phyloP scores from a whole-genome alignment of 306 rosid species.

The Glycine latifolia region DNA sequence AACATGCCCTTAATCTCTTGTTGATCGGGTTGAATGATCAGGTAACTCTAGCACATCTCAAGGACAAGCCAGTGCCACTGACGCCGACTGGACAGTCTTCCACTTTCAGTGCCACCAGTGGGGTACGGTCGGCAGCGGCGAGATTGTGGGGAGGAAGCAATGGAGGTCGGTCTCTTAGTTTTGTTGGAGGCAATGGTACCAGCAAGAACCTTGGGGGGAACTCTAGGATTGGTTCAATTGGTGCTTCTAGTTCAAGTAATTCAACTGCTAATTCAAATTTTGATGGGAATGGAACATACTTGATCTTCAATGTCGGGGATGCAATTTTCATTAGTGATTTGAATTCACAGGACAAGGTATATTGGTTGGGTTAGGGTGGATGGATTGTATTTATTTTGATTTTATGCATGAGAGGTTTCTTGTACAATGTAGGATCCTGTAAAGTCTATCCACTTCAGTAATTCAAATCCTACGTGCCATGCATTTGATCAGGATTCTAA shows the following conservation, averaged over 20 bases:
- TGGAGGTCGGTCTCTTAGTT: constrained; percentile 89
- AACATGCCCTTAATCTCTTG: background rate
- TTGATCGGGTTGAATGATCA: constrained; percentile 45
- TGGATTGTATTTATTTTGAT: constrained; percentile 26
- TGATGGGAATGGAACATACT: constrained; percentile 91
- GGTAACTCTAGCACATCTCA: constrained; percentile 85
- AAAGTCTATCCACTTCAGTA: constrained; percentile 93
- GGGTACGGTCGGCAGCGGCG: constrained; percentile 94
- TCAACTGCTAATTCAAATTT: constrained; percentile 72
- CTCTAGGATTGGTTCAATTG: constrained; percentile 81
- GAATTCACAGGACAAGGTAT: constrained; percentile 94
- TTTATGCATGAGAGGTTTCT: constrained; percentile 45
- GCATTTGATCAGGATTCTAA: constrained; percentile 90
- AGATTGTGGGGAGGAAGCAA: constrained; percentile 84
- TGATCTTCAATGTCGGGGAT: constrained; percentile 94
- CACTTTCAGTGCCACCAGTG: constrained; percentile 74
- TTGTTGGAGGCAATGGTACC: constrained; percentile 90
- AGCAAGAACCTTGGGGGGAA: constrained; percentile 72
- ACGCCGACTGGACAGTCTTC: constrained; percentile 75
- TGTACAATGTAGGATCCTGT: constrained; percentile 82
- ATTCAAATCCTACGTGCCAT: constrained; percentile 85
- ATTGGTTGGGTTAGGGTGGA: constrained; percentile 26
- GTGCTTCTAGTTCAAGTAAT: constrained; percentile 74
- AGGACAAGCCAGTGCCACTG: constrained; percentile 80
- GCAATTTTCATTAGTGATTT: constrained; percentile 92